Evolutionary conservation across 352 stramenopile genomes (phyloP).

Genomic region (Hyaloperonospora arabidopsidis): DNA sequence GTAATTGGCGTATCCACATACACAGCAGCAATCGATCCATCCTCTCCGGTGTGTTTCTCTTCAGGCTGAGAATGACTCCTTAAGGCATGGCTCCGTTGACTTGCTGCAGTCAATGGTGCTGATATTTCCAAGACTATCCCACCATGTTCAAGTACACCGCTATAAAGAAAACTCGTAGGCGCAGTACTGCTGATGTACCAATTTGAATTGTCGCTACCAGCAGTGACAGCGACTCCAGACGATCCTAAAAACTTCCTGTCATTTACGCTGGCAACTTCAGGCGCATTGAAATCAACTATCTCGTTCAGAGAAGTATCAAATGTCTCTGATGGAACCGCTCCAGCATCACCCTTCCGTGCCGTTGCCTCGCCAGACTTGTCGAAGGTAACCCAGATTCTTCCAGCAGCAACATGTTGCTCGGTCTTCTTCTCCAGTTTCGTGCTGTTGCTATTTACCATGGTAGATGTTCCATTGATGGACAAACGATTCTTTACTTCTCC

Average conservation of each 20-base stretch:
- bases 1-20: neutral
- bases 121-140: neutral
- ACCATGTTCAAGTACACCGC: neutral
- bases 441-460: no score
- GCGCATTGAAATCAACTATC: neutral
- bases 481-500: no score
- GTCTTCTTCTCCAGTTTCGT: no score
- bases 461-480: no score
- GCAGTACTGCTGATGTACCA: neutral
- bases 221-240: no score
- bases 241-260: no score
- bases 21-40: neutral
- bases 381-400: no score
- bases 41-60: slow-evolving; percentile 1
- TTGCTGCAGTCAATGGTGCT: no score
- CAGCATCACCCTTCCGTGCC: neutral
- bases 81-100: no score
- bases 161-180: neutral
- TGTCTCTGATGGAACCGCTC: neutral
- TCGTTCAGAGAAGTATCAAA: neutral
- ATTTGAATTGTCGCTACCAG: no score
- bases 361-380: neutral
- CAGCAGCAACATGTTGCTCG: no score
- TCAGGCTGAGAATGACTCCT: no score
- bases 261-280: neutral